phyloP scores from a whole-genome alignment of 805 yeast species.

The Kluyveromyces nonfermentans region DNA sequence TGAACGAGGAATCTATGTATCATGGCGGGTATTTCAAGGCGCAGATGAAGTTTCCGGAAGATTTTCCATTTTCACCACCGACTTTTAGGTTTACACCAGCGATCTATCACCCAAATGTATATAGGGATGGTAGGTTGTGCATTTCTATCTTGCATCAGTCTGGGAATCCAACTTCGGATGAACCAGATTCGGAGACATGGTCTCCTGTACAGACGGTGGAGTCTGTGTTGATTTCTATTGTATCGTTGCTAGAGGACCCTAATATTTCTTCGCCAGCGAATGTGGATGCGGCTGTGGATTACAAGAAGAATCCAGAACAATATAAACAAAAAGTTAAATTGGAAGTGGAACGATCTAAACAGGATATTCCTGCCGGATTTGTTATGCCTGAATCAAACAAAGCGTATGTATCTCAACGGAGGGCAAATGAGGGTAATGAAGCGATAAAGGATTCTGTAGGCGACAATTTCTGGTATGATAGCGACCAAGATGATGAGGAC shows the following conservation, averaged over 20 bases:
- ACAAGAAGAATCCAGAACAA: conserved; percentile 70
- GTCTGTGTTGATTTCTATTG: conserved; percentile 78
- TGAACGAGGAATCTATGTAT: conserved; percentile 79
- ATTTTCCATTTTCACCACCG: conserved; percentile 91
- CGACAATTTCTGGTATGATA: conserved; percentile 78
- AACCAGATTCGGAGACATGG: conserved; percentile 93
- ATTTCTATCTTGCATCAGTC: conserved; percentile 87
- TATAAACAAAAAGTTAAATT: conserved; percentile 66
- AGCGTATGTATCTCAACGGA: conserved; percentile 36
- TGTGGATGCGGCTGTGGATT: conserved; percentile 89
- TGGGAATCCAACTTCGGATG: conserved; percentile 84
- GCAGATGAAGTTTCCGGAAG: conserved; percentile 85
- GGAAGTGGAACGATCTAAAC: conserved; percentile 76
- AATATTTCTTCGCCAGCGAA: conserved; percentile 91
- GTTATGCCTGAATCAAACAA: conserved; percentile 61
- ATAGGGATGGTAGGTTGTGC: conserved; percentile 87
- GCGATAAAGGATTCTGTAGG: conserved; percentile 34
- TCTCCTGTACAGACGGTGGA: conserved; percentile 90
- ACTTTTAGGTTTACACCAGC: conserved; percentile 87
- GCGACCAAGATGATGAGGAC: conserved; percentile 54
- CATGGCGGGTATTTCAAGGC: conserved; percentile 94
- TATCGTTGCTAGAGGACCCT: conserved; percentile 88
- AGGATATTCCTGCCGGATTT: conserved; percentile 82
- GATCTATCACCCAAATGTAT: conserved; percentile 91
- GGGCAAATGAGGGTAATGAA: conserved; percentile 26